phyloP scores from a whole-genome alignment of 2,329 filamentous ascomycete species.

The Penicillium sp. region DNA sequence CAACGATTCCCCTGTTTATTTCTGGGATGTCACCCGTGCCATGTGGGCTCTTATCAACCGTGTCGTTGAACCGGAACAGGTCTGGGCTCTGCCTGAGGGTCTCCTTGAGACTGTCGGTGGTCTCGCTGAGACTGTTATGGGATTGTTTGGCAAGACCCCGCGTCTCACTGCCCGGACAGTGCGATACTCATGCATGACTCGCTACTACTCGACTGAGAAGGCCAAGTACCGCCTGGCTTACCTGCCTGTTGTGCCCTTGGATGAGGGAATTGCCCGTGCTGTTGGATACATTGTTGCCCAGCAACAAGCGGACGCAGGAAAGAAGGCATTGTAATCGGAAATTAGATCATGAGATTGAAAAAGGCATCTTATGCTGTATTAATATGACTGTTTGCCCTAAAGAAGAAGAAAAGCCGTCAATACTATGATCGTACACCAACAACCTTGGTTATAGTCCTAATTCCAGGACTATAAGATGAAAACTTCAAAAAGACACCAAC shows the following conservation, averaged over 20 bases:
- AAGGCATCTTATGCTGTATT: constrained; percentile 22
- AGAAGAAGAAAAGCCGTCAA: not conserved
- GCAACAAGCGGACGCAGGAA: constrained; percentile 32
- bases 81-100: constrained; percentile 43
- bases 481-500: too few relatives aligned
- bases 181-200: constrained; percentile 49
- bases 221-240: constrained; percentile 48
- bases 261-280: constrained; percentile 48
- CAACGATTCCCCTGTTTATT: constrained; percentile 83
- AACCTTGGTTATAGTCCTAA: too few relatives aligned
- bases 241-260: constrained; percentile 43
- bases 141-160: constrained; percentile 46
- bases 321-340: constrained; percentile 40
- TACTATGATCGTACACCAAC: too few relatives aligned
- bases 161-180: constrained; percentile 45
- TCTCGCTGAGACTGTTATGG: constrained; percentile 43
- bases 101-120: constrained; percentile 42
- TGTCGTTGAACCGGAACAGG: constrained; percentile 43
- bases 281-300: constrained; percentile 43
- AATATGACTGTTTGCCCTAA: constrained; percentile 10
- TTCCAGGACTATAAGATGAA: too few relatives aligned
- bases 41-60: constrained; percentile 63
- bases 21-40: constrained; percentile 81
- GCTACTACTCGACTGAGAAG: constrained; percentile 49
- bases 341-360: constrained; percentile 7